Percentiles rank a stretch among this genome's conserved stretches.
Evolutionary conservation across 805 yeast genomes (phyloP).

Genomic region (Cyberlindnera maclurae): DNA sequence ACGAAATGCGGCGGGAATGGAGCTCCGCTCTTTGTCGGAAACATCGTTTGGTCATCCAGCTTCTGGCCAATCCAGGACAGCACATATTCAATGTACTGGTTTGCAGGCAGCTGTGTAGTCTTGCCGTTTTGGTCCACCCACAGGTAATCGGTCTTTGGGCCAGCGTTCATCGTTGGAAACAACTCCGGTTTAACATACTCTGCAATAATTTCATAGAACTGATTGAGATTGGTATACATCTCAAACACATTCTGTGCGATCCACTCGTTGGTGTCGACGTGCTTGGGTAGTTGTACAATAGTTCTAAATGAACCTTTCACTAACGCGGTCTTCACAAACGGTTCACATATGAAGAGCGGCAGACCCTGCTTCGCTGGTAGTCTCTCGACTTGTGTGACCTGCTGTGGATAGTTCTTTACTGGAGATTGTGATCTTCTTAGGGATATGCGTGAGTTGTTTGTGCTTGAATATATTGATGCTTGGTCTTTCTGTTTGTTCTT

Average conservation of each 20-base stretch:
- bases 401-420: conserved; percentile 17
- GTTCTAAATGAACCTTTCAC: conserved; percentile 97
- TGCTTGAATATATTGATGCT: conserved; percentile 27
- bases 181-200: conserved; percentile 88
- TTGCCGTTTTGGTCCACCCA: conserved; percentile 85
- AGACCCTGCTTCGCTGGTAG: conserved; percentile 12
- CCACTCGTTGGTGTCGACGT: conserved; percentile 95
- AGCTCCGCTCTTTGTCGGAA: conserved; percentile 84
- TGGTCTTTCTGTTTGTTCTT: conserved; percentile 34
- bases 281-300: conserved; percentile 89
- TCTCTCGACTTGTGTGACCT: conserved; percentile 15
- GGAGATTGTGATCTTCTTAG: conserved; percentile 41
- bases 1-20: conserved; percentile 85
- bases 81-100: conserved; percentile 87
- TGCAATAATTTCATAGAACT: conserved; percentile 82
- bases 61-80: conserved; percentile 84
- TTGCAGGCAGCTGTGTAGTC: conserved; percentile 82
- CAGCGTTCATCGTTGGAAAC: conserved; percentile 94
- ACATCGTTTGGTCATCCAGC: conserved; percentile 79
- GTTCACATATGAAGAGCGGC: conserved; percentile 74
- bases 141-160: conserved; percentile 81
- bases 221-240: conserved; percentile 75
- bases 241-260: conserved; percentile 88
- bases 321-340: conserved; percentile 86
- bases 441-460: conserved; percentile 40